Evolutionary conservation across 1,284 basidiomycete species (phyloP).

Genomic region (Pyrrhoderma lamaoense): DNA sequence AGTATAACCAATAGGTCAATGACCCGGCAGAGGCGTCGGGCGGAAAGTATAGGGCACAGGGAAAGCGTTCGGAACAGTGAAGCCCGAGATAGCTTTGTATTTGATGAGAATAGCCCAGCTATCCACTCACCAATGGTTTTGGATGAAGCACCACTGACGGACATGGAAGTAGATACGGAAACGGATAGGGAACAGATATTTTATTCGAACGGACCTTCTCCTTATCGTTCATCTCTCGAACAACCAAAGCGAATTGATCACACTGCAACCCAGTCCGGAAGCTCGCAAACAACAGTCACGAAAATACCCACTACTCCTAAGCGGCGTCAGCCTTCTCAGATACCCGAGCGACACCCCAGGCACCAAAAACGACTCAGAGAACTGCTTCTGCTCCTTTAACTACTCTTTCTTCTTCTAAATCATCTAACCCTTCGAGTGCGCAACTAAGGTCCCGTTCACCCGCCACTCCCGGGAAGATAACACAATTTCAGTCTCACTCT

Average conservation of each 20-base stretch:
- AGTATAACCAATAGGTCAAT: conserved; percentile 21
- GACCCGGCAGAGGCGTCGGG: conserved; percentile 24
- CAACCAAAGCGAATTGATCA: conserved; percentile 6
- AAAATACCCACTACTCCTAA: conserved; percentile 1
- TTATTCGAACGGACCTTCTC: neutral
- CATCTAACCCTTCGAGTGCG: conserved; percentile 1
- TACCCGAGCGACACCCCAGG: conserved; percentile 15
- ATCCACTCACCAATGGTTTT: conserved; percentile 40
- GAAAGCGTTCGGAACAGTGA: conserved; percentile 40
- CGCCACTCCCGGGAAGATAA: neutral
- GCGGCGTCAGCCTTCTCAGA: conserved; percentile 11
- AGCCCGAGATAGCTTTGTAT: conserved; percentile 27
- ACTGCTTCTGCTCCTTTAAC: conserved; percentile 8
- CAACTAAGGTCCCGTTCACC: neutral
- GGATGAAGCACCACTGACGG: conserved; percentile 64
- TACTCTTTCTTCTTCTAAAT: conserved; percentile 7
- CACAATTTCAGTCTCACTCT: conserved; percentile 8
- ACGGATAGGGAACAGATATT: conserved; percentile 30
- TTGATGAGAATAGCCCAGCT: conserved; percentile 41
- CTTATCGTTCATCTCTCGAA: conserved; percentile 1
- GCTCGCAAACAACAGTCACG: neutral
- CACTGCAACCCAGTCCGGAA: neutral
- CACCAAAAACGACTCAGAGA: conserved; percentile 2
- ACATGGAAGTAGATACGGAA: conserved; percentile 49
- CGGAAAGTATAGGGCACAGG: conserved; percentile 43